Evolutionary conservation across 2,329 filamentous ascomycete species (phyloP).

Genomic region (Elsinoe necatrix): DNA sequence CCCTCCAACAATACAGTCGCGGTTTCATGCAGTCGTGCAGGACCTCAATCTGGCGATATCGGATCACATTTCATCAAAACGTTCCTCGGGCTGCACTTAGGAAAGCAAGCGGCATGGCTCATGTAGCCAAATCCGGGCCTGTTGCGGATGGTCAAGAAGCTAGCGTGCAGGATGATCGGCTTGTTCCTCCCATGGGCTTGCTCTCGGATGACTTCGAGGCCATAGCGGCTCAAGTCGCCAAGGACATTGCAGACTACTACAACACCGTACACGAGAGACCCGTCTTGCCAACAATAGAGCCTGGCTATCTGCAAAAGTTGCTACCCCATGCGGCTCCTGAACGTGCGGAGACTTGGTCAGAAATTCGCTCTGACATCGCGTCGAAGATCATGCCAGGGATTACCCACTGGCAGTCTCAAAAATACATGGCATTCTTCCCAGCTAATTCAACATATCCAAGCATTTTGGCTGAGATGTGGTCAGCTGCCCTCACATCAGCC

Average conservation of each 20-base stretch:
- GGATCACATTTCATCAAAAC: too few species aligned
- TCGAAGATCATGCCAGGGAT: slow-evolving; percentile 82
- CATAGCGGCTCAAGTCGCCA: slow-evolving; percentile 68
- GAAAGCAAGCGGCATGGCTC: too few species aligned
- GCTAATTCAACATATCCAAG: slow-evolving; percentile 72
- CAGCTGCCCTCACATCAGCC: slow-evolving; percentile 75
- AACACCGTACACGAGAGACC: slow-evolving; percentile 60
- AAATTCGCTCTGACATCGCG: slow-evolving; percentile 77
- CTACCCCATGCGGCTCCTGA: slow-evolving; percentile 60
- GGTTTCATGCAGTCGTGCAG: too few species aligned
- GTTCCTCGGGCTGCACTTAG: too few species aligned
- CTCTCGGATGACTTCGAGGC: slow-evolving; percentile 68
- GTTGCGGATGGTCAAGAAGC: background rate
- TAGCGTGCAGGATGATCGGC: slow-evolving; percentile 21
- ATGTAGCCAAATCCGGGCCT: too few species aligned
- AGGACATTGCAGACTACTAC: slow-evolving; percentile 82
- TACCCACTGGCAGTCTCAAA: slow-evolving; percentile 89
- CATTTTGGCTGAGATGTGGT: slow-evolving; percentile 89
- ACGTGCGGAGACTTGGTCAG: slow-evolving; percentile 62
- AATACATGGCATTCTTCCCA: slow-evolving; percentile 95
- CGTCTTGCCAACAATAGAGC: slow-evolving; percentile 69
- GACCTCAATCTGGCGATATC: too few species aligned
- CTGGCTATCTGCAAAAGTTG: slow-evolving; percentile 75
- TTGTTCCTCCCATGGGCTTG: slow-evolving; percentile 48
- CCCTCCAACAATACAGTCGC: too few species aligned